Evolutionary conservation across 495 filamentous ascomycete species (phyloP).

Genomic region (Pseudoneurospora amorphoporcata): DNA sequence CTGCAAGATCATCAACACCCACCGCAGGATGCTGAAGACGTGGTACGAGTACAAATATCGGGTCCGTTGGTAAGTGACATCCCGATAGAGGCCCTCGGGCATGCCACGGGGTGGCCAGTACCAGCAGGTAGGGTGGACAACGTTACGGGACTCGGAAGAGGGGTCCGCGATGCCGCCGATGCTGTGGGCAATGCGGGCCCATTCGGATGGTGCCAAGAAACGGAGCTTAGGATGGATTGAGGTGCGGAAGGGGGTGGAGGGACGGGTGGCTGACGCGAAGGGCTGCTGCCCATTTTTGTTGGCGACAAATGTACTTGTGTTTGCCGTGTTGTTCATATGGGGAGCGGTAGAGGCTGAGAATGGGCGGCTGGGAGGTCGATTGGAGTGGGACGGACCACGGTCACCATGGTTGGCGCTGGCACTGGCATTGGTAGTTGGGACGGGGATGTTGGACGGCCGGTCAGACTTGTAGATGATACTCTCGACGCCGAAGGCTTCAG

Average conservation of each 20-base stretch:
- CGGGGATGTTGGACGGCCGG: conserved; percentile 14
- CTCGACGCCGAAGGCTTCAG: conserved; percentile 11
- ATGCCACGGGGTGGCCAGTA: conserved; percentile 36
- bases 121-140: conserved; percentile 31
- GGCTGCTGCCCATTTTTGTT: background rate
- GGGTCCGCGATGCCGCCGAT: conserved; percentile 32
- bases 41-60: conserved; percentile 29
- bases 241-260: background rate
- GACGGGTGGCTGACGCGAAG: background rate
- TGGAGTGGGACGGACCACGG: background rate
- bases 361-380: background rate
- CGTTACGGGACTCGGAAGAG: conserved; percentile 26
- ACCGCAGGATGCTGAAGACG: conserved; percentile 22
- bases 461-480: conserved; percentile 17
- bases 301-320: background rate
- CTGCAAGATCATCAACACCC: conserved; percentile 34
- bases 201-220: conserved; percentile 31
- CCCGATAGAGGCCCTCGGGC: conserved; percentile 33
- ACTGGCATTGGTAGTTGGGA: conserved; percentile 7
- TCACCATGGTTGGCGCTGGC: background rate
- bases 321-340: background rate
- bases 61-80: conserved; percentile 30
- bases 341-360: background rate
- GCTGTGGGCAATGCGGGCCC: conserved; percentile 35
- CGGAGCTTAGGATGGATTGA: conserved; percentile 6